phyloP scores from a whole-genome alignment of 768 basidiomycete species.

The Leccinum boreale region DNA sequence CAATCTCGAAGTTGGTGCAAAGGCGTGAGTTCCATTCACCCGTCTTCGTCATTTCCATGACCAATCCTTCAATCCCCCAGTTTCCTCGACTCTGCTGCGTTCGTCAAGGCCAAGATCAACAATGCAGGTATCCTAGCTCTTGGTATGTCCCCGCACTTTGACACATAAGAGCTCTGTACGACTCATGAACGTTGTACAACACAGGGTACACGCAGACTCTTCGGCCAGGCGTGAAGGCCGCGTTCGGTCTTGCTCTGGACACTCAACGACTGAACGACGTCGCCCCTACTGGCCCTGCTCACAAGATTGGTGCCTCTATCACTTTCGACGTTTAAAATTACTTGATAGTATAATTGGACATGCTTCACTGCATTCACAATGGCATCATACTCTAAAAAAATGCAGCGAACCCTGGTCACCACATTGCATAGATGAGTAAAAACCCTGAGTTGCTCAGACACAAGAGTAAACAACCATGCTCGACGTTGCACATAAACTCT shows the following conservation, averaged over 20 bases:
- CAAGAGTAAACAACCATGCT: background rate
- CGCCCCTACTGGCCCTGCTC: conserved; percentile 59
- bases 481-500: background rate
- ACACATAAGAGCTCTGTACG: background rate
- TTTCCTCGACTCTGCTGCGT: conserved; percentile 84
- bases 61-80: conserved; percentile 30
- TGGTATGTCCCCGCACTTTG: conserved; percentile 40
- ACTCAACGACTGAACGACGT: conserved; percentile 86
- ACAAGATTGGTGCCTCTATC: conserved; percentile 82
- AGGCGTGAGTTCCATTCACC: conserved; percentile 60
- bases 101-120: conserved; percentile 99
- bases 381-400: conserved; percentile 1
- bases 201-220: conserved; percentile 89
- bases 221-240: conserved; percentile 88
- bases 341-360: conserved; percentile 19
- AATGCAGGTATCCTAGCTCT: conserved; percentile 88
- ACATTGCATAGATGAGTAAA: background rate
- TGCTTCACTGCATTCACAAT: conserved; percentile 15
- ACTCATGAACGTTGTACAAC: conserved; percentile 9
- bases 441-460: background rate
- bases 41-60: background rate
- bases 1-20: conserved; percentile 91
- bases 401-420: background rate
- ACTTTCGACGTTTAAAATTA: conserved; percentile 63
- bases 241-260: conserved; percentile 94